These are phyloP conservation scores for Saturnispora saitoi DNA, from an alignment of 805 yeast species.

Conservation along the genomic window DNA sequence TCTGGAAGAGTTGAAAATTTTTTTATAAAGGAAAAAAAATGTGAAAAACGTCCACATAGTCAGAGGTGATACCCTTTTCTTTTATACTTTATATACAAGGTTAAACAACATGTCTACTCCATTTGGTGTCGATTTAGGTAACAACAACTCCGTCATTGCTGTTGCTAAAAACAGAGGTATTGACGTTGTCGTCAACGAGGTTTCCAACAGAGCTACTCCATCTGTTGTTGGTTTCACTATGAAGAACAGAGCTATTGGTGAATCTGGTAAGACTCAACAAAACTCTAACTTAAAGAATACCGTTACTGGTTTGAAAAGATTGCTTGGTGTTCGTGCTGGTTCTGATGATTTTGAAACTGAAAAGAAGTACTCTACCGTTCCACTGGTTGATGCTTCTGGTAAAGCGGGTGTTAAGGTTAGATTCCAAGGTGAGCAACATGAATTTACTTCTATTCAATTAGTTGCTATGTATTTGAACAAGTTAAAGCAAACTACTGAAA, in stretches of 20 bases:
- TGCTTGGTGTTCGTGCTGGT: constrained; percentile 64
- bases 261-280: constrained; percentile 92
- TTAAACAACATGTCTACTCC: constrained; percentile 66
- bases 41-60: not conserved
- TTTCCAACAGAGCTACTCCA: constrained; percentile 96
- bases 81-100: not conserved
- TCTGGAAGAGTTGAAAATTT: not conserved
- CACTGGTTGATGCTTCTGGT: constrained; percentile 64
- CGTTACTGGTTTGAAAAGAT: constrained; percentile 88
- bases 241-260: constrained; percentile 90
- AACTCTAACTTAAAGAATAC: constrained; percentile 95
- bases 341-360: constrained; percentile 78
- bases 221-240: constrained; percentile 78
- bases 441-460: constrained; percentile 82
- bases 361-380: constrained; percentile 63
- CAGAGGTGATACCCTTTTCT: not conserved
- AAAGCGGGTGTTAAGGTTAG: constrained; percentile 79
- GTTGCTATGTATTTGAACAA: constrained; percentile 93
- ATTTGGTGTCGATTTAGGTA: constrained; percentile 97
- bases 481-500: constrained; percentile 68
- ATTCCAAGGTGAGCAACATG: constrained; percentile 67
- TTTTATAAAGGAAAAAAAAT: constrained; percentile 1
- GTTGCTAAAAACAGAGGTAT: constrained; percentile 98
- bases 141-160: constrained; percentile 86
- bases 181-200: constrained; percentile 96